These are phyloP conservation scores for Drechmeria coniospora DNA, from an alignment of 2,329 filamentous ascomycete species.

Conservation along the genomic window DNA sequence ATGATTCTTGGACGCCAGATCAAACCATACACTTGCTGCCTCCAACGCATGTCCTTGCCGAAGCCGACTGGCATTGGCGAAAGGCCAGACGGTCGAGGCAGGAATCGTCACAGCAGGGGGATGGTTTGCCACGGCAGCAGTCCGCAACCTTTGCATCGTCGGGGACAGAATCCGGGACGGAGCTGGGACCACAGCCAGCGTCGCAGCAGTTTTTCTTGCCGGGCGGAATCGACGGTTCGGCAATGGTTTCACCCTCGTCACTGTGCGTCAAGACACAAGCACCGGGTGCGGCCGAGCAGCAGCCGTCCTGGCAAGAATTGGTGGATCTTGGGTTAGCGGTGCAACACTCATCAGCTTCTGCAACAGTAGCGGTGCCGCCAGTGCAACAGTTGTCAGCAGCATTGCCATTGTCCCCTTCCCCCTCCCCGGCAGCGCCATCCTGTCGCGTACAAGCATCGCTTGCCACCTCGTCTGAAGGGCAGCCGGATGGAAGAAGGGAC, in stretches of 20 bases:
- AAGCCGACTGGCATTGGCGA: slow-evolving; percentile 18
- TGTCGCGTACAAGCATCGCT: too few species aligned
- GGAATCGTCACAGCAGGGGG: slow-evolving; percentile 25
- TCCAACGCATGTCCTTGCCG: slow-evolving; percentile 1
- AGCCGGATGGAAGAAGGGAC: too few species aligned
- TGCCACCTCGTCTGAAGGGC: too few species aligned
- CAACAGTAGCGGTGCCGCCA: neutral
- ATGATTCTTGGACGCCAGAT: too few species aligned
- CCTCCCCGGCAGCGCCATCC: neutral
- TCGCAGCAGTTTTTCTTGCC: neutral
- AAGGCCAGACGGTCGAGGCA: slow-evolving; percentile 29
- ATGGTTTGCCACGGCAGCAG: slow-evolving; percentile 26
- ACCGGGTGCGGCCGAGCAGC: too few species aligned
- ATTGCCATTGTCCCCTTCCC: neutral
- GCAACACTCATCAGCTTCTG: too few species aligned
- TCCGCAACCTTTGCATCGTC: slow-evolving; percentile 3
- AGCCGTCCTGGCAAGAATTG: neutral
- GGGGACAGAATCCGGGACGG: too few species aligned
- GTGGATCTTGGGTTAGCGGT: too few species aligned
- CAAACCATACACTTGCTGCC: slow-evolving; percentile 1
- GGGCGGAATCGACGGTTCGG: too few species aligned
- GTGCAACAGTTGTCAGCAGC: neutral
- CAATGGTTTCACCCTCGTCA: too few species aligned
- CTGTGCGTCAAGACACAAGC: too few species aligned
- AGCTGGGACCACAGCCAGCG: neutral